phyloP scores from a whole-genome alignment of 2,329 filamentous ascomycete species.

The Dryadomyces quercus-mongolicae region DNA sequence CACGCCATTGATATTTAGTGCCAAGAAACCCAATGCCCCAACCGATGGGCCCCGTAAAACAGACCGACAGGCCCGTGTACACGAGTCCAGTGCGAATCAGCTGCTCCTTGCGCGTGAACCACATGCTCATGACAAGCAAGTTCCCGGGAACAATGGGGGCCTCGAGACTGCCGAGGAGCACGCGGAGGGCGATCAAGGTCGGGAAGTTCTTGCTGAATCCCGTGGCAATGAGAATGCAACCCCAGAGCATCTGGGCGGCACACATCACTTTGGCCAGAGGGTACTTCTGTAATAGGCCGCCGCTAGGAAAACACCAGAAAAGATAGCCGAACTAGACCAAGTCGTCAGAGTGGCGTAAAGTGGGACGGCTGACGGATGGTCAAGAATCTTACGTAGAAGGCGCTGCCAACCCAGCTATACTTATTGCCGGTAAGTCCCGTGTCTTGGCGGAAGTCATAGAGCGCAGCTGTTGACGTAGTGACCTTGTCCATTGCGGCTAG shows the following conservation, averaged over 20 bases:
- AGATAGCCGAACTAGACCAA: constrained; percentile 22
- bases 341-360: neutral
- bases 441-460: constrained; percentile 17
- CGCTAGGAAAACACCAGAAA: constrained; percentile 20
- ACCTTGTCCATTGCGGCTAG: constrained; percentile 21
- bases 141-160: constrained; percentile 19
- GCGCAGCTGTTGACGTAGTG: constrained; percentile 17
- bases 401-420: constrained; percentile 18
- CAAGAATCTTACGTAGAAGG: constrained; percentile 13
- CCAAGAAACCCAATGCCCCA: constrained; percentile 1
- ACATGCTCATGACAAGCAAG: constrained; percentile 19
- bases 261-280: constrained; percentile 22
- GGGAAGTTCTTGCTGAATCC: constrained; percentile 18
- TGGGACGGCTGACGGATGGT: neutral
- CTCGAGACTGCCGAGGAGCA: constrained; percentile 19
- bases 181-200: constrained; percentile 15
- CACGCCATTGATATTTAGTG: constrained; percentile 22
- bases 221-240: constrained; percentile 16
- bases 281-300: constrained; percentile 19
- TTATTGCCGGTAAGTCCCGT: constrained; percentile 14
- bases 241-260: constrained; percentile 16
- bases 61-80: neutral
- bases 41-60: constrained; percentile 1
- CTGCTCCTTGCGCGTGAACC: constrained; percentile 18
- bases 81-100: constrained; percentile 13